Conservation (phyloP, 2,329 filamentous ascomycete species). For the Thelonectria rubi region DNA sequence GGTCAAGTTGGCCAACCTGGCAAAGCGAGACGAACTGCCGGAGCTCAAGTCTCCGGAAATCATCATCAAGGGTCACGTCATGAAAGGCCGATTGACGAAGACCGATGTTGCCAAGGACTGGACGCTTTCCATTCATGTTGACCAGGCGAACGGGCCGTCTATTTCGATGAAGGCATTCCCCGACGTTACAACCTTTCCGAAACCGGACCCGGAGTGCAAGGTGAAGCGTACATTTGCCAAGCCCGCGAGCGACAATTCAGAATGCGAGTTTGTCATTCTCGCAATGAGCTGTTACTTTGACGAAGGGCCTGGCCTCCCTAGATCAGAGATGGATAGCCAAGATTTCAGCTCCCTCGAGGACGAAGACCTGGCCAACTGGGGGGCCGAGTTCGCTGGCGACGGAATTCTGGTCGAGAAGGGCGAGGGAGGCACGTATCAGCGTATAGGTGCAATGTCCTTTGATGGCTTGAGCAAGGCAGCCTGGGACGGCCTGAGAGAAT, state of each 20-base stretch:
- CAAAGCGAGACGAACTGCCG: not conserved
- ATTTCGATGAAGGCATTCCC: not conserved
- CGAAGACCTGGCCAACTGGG: not conserved
- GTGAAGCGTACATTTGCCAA: no score
- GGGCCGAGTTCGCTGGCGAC: not conserved
- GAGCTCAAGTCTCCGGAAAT: not conserved
- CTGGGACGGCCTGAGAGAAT: not conserved
- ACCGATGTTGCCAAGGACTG: not conserved
- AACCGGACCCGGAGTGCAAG: no score
- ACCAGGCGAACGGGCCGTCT: not conserved
- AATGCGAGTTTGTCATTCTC: slow-evolving; percentile 1
- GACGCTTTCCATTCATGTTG: not conserved
- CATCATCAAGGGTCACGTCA: not conserved
- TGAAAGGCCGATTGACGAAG: not conserved
- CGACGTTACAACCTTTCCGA: not conserved
- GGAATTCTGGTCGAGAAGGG: not conserved
- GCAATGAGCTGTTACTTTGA: not conserved
- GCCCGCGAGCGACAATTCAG: not conserved
- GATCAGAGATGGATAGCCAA: no score
- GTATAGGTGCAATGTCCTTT: not conserved
- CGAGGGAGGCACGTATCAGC: not conserved
- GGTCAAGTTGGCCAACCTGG: no score
- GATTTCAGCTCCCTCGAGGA: not conserved
- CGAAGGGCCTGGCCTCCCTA: no score
- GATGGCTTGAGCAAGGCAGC: not conserved